A percentile compares a stretch with the other conserved stretches of the same genome.
Conservation (phyloP, 768 basidiomycete genomes). For the Lactarius vividus region DNA sequence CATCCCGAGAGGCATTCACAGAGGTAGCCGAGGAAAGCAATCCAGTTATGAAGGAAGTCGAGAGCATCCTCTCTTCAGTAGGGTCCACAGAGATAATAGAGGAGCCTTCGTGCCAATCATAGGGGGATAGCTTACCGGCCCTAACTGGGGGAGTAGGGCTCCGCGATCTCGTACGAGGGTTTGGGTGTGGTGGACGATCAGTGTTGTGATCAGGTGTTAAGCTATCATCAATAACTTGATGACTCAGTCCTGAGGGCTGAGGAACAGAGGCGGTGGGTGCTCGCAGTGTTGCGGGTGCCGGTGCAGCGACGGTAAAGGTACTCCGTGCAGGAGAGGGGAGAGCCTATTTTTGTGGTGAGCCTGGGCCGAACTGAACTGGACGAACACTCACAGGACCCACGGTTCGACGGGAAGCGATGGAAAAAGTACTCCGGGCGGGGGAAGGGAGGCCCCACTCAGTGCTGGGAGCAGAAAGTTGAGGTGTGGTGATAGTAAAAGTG, state of each 20-base stretch:
- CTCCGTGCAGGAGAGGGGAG: conserved; percentile 13
- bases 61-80: conserved; percentile 54
- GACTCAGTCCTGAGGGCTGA: neutral
- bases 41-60: conserved; percentile 60
- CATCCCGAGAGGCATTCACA: conserved; percentile 25
- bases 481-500: conserved; percentile 10
- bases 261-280: neutral
- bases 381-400: conserved; percentile 29
- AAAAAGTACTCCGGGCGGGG: conserved; percentile 19
- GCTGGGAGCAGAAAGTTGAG: conserved; percentile 32
- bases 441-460: conserved; percentile 31
- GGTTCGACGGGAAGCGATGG: conserved; percentile 14
- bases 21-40: conserved; percentile 38
- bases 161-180: conserved; percentile 2
- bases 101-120: conserved; percentile 62
- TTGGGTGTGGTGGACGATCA: neutral
- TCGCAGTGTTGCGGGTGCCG: neutral
- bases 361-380: neutral
- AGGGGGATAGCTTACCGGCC: conserved; percentile 34
- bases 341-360: neutral
- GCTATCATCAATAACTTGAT: neutral
- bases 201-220: neutral
- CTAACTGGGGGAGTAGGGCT: neutral
- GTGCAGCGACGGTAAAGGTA: conserved; percentile 6
- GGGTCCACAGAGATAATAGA: conserved; percentile 56